Percentiles rank a stretch among this genome's conserved stretches.
These are phyloP conservation scores for Nicotiana paniculata DNA, from an alignment of 257 asterid genomes.

Conservation along the genomic window DNA sequence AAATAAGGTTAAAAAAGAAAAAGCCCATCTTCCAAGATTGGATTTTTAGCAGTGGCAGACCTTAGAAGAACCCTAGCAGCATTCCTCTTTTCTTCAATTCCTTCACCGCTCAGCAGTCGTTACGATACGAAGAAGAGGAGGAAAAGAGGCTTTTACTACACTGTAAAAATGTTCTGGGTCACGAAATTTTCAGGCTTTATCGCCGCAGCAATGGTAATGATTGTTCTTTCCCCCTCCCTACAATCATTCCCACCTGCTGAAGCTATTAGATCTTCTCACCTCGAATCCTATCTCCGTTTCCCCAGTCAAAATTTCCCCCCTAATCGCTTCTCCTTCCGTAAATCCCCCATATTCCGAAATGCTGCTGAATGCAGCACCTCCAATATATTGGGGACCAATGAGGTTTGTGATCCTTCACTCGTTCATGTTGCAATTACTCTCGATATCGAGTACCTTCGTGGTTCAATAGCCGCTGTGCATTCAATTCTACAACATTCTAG, in stretches of 20 bases:
- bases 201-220: slow-evolving; percentile 66
- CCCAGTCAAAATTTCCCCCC: slow-evolving; percentile 9
- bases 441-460: slow-evolving; percentile 75
- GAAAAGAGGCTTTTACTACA: slow-evolving; percentile 13
- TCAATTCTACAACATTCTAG: slow-evolving; percentile 69
- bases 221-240: slow-evolving; percentile 70
- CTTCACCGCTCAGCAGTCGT: slow-evolving; percentile 5
- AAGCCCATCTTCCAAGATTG: not conserved
- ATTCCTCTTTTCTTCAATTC: slow-evolving; percentile 35
- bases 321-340: slow-evolving; percentile 44
- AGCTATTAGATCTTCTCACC: slow-evolving; percentile 70
- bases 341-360: slow-evolving; percentile 56
- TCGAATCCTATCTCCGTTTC: slow-evolving; percentile 32
- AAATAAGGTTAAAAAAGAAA: not conserved
- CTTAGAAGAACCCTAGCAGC: slow-evolving; percentile 43
- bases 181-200: slow-evolving; percentile 64
- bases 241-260: slow-evolving; percentile 94
- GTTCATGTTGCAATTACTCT: slow-evolving; percentile 92
- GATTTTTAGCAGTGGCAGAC: slow-evolving; percentile 41
- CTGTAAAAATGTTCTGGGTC: slow-evolving; percentile 64
- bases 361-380: slow-evolving; percentile 42
- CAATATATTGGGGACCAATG: slow-evolving; percentile 17
- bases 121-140: slow-evolving; percentile 23
- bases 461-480: slow-evolving; percentile 91
- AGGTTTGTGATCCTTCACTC: slow-evolving; percentile 65